Evolutionary conservation across 1,284 basidiomycete species (phyloP).

Genomic region (Coniferiporia sulphurascens): DNA sequence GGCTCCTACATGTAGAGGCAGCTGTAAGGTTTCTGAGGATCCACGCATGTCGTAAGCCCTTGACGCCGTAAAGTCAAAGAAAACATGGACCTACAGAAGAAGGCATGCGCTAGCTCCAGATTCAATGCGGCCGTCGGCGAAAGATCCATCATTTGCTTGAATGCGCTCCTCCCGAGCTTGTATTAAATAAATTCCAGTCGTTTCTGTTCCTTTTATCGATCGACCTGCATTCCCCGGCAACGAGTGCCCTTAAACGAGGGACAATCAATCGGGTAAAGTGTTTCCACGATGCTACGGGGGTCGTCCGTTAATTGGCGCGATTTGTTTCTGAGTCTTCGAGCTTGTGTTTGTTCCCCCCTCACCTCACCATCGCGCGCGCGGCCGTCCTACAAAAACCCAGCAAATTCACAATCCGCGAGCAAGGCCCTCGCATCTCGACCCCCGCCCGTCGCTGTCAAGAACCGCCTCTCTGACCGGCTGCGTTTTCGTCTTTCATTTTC

Average conservation of each 20-base stretch:
- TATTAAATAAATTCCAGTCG: too few relatives aligned
- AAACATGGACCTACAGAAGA: slow-evolving; percentile 12
- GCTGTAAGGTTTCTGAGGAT: neutral
- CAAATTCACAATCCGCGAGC: too few relatives aligned
- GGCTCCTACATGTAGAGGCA: neutral
- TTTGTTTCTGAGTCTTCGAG: slow-evolving; percentile 4
- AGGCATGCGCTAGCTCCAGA: neutral
- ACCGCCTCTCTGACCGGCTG: neutral
- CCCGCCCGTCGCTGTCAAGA: neutral
- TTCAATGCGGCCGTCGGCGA: too few relatives aligned
- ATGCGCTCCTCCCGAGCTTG: too few relatives aligned
- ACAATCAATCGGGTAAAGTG: slow-evolving; percentile 12
- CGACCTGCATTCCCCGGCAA: slow-evolving; percentile 5
- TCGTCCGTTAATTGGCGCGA: too few relatives aligned
- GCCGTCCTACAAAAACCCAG: too few relatives aligned
- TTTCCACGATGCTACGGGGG: slow-evolving; percentile 16
- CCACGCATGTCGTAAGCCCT: neutral
- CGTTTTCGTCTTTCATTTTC: slow-evolving; percentile 4
- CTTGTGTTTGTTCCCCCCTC: slow-evolving; percentile 2
- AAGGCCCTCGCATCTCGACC: neutral
- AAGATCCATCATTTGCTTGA: too few relatives aligned
- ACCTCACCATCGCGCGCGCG: neutral
- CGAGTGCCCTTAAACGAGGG: slow-evolving; percentile 1
- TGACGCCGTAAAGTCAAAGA: neutral
- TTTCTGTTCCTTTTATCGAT: slow-evolving; percentile 14